Evolutionary conservation across 495 filamentous ascomycete genomes (phyloP), one percentile per base, ranked within the genome.

Genomic region (Hypoxylon rickii): DNA sequence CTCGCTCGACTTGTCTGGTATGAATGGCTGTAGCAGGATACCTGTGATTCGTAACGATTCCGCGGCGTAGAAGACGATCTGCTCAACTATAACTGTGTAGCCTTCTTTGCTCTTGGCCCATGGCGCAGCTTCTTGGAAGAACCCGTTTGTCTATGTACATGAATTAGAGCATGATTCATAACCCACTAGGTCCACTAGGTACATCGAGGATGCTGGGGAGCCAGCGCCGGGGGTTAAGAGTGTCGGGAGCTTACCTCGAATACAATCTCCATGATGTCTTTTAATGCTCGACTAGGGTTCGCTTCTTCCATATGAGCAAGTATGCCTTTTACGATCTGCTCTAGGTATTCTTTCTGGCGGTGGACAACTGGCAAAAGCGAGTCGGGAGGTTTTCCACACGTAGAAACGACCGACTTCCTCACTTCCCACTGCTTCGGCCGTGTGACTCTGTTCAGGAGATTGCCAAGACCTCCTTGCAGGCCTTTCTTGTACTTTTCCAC

Each of bases 21-120:
- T 92, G 65, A 88, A 92, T 2, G 94, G 92, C 69, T 96, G 93
- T 21, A 98, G 74, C 29, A 97, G 73, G 48, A 97, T 96, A 7
- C 86, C 90, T 2, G 75, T 71, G 26, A 97, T 81, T 16, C 94
- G 86, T 34, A 97, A 67, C n/a, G 85, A 81, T 67, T 98, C 94
- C 1, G 84, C 83, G 44, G 79, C 76, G 26, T 88, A 76, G 67
- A 82, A 96, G 34, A 98, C 72, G 33, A 79, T 76, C 50, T 64
- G 65, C 7, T 79, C 36, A 3, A 67, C 48, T 2, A 38, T 16
- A 13, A 1, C 44, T 2, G 29, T 45, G 33, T 67, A 41, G 1
- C 42, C 32, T 4, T 51, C 37, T 17, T 69, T 70, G 21, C 15
- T 37, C 22, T 55, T 31, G 1, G 50, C 19, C 76, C 76, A 79